phyloP scores from a whole-genome alignment of 2,329 filamentous ascomycete genomes.

The Diaporthe ilicicola region DNA sequence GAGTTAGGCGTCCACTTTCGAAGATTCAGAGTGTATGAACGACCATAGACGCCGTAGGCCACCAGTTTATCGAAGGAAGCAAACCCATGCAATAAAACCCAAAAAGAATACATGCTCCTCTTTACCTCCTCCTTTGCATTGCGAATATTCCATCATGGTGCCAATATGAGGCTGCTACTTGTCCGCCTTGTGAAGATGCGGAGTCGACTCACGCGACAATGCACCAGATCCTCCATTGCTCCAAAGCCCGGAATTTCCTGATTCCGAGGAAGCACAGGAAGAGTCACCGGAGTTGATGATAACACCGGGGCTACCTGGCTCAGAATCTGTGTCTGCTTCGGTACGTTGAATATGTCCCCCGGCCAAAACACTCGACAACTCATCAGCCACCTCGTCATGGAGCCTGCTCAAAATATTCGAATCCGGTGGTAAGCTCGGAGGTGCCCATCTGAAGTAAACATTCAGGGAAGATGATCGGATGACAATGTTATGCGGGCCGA shows the following conservation, averaged over 20 bases:
- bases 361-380: neutral
- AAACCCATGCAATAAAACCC: too few species aligned
- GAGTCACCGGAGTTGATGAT: neutral
- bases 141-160: neutral
- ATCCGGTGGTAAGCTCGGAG: neutral
- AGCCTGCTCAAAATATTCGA: neutral
- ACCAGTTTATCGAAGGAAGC: too few species aligned
- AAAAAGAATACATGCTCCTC: too few species aligned
- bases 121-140: neutral
- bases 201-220: neutral
- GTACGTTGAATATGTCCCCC: neutral
- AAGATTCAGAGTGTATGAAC: neutral
- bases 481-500: neutral
- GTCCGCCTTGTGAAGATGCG: neutral
- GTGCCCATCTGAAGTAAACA: neutral
- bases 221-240: neutral
- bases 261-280: neutral
- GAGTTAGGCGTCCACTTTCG: slow-evolving; percentile 3
- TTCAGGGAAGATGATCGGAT: neutral
- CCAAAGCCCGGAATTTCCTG: neutral
- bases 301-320: neutral
- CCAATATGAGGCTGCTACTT: neutral
- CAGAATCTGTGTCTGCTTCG: neutral
- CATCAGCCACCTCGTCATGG: neutral
- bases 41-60: slow-evolving; percentile 11